Base-by-base conservation (phyloP, 2,329 filamentous ascomycete genomes). In the Colletotrichum incanum region DNA sequence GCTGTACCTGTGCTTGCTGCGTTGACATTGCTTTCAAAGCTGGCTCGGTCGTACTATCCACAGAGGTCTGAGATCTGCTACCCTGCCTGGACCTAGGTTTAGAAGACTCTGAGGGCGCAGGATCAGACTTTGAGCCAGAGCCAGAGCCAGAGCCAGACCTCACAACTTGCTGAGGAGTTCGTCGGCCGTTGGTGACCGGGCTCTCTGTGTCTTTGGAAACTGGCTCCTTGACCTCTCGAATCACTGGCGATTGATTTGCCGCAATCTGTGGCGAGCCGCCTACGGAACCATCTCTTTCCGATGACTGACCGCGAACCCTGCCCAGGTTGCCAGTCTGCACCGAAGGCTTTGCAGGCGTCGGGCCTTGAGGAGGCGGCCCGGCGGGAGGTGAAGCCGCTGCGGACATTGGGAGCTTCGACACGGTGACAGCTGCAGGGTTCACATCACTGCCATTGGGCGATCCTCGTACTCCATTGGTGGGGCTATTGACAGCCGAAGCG, bases 11-110 rank as follows among this genome's bases (percentile, higher is more conserved):
- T 41, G 37, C 52, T 52, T 49, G 39, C 26, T 58, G 65, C 23
- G 43, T 63, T n/a, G 72, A 71, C 75, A 76, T 79, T 71, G 79
- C 83, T 76, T 84, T 85, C 43, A 89, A 79, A 1, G 83, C 80
- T 5, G 87, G 85, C 74, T 94, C 92, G 34, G 88, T 88, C 2
- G 87, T 88, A 76, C 89, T 93, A 75, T 96, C 94, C 16, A 93
- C 84, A 0, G 93, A 93, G 37, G 88, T 87, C 78, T 92, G 91
- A 45, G 88, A 86, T 23, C 90, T 87, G 34, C 90, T 87, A n/a
- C 62, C 75, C 65, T 80, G 79, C n/a, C 76, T 78, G 39, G 80
- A 49, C 61, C 82, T 82, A 31, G 76, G 75, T 71, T 82, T 88
- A n/a, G 76, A 61, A 1, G 75, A 31, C 18, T 80, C 78, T 14